Percentiles rank a stretch among this genome's conserved stretches.
These are phyloP conservation scores for Cercospora zeae-maydis DNA, from an alignment of 2,329 filamentous ascomycete genomes.

Conservation along the genomic window DNA sequence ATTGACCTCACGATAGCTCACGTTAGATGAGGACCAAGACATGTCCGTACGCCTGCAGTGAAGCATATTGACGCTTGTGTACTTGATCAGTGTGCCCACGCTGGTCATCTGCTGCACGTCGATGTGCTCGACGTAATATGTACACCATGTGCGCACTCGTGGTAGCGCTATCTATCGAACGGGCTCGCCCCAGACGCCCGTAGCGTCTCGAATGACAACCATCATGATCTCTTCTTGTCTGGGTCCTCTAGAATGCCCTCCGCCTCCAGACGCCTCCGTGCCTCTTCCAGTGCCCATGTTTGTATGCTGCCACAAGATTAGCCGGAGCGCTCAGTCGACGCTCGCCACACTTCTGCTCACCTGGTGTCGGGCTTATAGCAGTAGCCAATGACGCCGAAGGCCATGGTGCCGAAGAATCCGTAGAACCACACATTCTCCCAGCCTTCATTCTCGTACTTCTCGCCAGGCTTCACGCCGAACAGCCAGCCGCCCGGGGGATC, in stretches of 20 bases:
- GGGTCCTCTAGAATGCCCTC: constrained; percentile 91
- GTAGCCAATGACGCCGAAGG: constrained; percentile 72
- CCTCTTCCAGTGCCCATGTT: constrained; percentile 98
- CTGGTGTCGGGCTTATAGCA: constrained; percentile 98
- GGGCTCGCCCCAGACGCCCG: neutral
- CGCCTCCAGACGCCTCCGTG: constrained; percentile 86
- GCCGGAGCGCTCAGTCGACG: constrained; percentile 6
- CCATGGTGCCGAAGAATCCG: constrained; percentile 76
- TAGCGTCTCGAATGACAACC: neutral
- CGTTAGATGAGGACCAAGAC: neutral
- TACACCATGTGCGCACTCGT: constrained; percentile 11
- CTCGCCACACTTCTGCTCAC: constrained; percentile 54
- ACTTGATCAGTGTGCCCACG: neutral
- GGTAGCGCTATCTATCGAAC: neutral
- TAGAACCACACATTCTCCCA: constrained; percentile 88
- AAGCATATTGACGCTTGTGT: neutral
- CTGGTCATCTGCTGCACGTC: constrained; percentile 18
- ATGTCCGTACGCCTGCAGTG: too few species aligned
- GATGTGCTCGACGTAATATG: constrained; percentile 15
- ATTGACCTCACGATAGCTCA: neutral
- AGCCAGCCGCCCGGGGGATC: constrained; percentile 90
- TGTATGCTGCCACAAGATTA: constrained; percentile 69
- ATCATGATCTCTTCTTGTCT: constrained; percentile 35
- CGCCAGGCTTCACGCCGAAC: constrained; percentile 87
- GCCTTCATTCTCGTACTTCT: constrained; percentile 93